Conservation (phyloP, 1,284 basidiomycete genomes). For the Heterobasidion irregulare region DNA sequence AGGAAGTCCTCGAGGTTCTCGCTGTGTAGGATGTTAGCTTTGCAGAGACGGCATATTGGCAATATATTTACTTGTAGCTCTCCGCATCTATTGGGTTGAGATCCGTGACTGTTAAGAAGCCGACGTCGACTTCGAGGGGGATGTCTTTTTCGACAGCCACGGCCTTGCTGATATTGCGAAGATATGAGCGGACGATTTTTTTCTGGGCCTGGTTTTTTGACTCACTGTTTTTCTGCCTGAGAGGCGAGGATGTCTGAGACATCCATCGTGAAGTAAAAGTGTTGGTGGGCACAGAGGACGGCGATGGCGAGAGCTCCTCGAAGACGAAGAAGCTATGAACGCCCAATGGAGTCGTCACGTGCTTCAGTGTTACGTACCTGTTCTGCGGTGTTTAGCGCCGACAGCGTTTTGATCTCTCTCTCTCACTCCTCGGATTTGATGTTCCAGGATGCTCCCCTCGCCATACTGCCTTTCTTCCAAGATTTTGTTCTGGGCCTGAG, state of each 20-base stretch:
- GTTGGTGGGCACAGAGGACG: neutral
- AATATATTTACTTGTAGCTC: conserved; percentile 44
- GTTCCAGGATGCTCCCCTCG: too few species aligned
- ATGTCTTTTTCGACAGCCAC: conserved; percentile 71
- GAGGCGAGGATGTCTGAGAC: conserved; percentile 69
- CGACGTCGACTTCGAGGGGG: conserved; percentile 77
- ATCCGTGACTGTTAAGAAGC: conserved; percentile 83
- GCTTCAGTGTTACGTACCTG: too few species aligned
- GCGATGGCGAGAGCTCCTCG: too few species aligned
- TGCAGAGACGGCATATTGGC: conserved; percentile 25
- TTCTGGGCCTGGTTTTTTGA: neutral
- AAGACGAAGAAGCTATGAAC: neutral
- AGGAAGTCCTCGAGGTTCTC: conserved; percentile 78
- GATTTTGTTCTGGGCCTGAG: too few species aligned
- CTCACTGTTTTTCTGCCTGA: conserved; percentile 59
- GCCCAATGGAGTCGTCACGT: neutral
- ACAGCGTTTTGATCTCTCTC: too few species aligned
- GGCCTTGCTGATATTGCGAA: conserved; percentile 41
- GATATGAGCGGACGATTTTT: neutral
- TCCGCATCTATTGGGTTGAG: conserved; percentile 78
- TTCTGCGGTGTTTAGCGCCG: too few species aligned
- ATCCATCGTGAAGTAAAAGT: conserved; percentile 47
- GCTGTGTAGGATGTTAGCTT: conserved; percentile 33
- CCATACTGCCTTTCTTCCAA: too few species aligned
- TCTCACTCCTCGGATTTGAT: too few species aligned